These are phyloP conservation scores for Roridomyces roridus DNA, from an alignment of 768 basidiomycete species.

Conservation along the genomic window DNA sequence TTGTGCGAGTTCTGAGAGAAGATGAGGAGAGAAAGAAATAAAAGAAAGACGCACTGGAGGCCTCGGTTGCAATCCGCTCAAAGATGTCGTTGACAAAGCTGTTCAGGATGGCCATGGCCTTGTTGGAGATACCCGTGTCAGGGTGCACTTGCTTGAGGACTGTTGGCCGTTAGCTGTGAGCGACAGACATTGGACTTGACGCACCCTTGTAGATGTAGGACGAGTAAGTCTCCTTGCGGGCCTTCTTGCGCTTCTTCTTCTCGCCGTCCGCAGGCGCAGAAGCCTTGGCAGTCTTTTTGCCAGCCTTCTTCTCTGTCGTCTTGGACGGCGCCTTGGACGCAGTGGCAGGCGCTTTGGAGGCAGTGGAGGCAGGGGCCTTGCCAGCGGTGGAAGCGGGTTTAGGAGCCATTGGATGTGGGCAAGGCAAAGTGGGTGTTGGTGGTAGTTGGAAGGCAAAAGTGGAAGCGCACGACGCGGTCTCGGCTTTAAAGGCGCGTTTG, in stretches of 20 bases:
- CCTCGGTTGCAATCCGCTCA: conserved; percentile 89
- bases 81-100: conserved; percentile 95
- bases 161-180: conserved; percentile 31
- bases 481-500: conserved; percentile 45
- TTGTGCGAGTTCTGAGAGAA: conserved; percentile 79
- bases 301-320: conserved; percentile 67
- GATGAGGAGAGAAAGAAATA: not conserved
- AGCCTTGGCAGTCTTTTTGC: conserved; percentile 77
- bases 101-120: conserved; percentile 92
- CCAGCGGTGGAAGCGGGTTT: conserved; percentile 85
- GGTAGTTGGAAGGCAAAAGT: conserved; percentile 43
- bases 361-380: conserved; percentile 74
- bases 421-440: conserved; percentile 24
- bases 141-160: conserved; percentile 98
- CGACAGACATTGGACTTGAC: no score
- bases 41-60: conserved; percentile 67
- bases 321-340: conserved; percentile 79
- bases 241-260: conserved; percentile 90
- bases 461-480: conserved; percentile 14
- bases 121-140: conserved; percentile 98
- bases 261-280: conserved; percentile 66
- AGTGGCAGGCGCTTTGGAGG: conserved; percentile 76
- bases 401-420: conserved; percentile 64
- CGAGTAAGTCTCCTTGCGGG: conserved; percentile 90
- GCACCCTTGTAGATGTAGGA: conserved; percentile 95